Conservation (phyloP, 2,329 filamentous ascomycete genomes). For the Macrophomina pseudophaseolina region DNA sequence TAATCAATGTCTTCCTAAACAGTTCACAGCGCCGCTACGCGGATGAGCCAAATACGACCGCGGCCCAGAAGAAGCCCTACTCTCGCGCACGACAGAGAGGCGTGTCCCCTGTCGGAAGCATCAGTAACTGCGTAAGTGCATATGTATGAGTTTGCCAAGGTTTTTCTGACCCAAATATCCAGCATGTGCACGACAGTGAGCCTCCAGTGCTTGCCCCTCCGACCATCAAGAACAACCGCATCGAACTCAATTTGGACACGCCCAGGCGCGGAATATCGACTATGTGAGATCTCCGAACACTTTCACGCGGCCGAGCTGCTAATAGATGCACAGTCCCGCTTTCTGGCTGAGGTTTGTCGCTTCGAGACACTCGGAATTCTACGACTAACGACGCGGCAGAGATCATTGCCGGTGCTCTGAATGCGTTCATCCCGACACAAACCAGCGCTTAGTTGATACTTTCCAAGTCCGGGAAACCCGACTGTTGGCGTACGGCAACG, state of each 20-base stretch:
- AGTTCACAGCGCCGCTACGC: no score
- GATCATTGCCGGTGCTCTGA: conserved; percentile 73
- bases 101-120: no score
- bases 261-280: not conserved
- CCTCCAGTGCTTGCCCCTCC: not conserved
- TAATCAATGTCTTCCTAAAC: no score
- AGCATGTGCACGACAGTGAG: not conserved
- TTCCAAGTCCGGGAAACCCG: conserved; percentile 59
- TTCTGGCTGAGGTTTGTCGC: conserved; percentile 17
- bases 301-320: not conserved
- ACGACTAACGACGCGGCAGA: conserved; percentile 44
- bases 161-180: not conserved
- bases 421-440: conserved; percentile 73
- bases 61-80: no score
- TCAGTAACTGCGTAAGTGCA: no score
- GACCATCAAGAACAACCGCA: not conserved
- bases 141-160: not conserved
- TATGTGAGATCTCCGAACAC: not conserved
- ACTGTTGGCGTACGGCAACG: no score
- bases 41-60: no score
- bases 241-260: not conserved
- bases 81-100: no score
- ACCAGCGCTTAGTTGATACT: conserved; percentile 71
- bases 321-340: not conserved
- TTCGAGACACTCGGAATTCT: no score